Base-by-base conservation (phyloP, 2,329 filamentous ascomycete species). In the Clonostachys byssicola region DNA sequence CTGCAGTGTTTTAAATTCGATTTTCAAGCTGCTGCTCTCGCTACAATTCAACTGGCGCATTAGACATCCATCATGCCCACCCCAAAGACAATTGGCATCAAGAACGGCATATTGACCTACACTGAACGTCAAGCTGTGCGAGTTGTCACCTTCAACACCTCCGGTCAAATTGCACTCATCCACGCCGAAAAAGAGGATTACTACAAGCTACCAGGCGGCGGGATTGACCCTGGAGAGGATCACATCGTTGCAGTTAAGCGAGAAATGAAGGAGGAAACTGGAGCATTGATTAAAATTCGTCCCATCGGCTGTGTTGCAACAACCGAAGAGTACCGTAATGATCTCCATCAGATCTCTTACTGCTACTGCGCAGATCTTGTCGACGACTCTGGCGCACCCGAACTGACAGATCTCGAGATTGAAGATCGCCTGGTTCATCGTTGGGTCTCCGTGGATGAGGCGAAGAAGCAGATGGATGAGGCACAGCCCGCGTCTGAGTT, bases 181-280 rank as follows among this genome's bases (percentile, higher is more conserved):
- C 30, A 51, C 42, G 47, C 44, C 14, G 43, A 47, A 33, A 42
- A 42, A 10, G 47, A 44, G 16, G 45, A 50, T 40, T 51, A 51
- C 13, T 51, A 51, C 23, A 51, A 51, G n/a, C 45, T 51, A 6
- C 49, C 49, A n/a, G 49, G 49, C 18, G 49, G 49, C 39, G 49
- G 49, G n/a, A 41, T 51, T 34, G 49, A 51, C 13, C 36, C 17
- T 13, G 45, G 20, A 1, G 49, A 51, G 38, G 36, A 38, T 34
- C 49, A 43, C 33, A 13, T 23, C 5, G 40, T 43, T 5, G 49
- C 49, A 8, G 47, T 45, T 2, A 5, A 34, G 23, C 47, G 49
- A 17, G 47, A 51, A 20, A 48, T 49, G 20, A 43, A 43, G 39
- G 49, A 51, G 45, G 49, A 51, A 35, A 51, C 44, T 1, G 49